Conservation (phyloP, 1,284 basidiomycete genomes). For the Ganoderma boninense region DNA sequence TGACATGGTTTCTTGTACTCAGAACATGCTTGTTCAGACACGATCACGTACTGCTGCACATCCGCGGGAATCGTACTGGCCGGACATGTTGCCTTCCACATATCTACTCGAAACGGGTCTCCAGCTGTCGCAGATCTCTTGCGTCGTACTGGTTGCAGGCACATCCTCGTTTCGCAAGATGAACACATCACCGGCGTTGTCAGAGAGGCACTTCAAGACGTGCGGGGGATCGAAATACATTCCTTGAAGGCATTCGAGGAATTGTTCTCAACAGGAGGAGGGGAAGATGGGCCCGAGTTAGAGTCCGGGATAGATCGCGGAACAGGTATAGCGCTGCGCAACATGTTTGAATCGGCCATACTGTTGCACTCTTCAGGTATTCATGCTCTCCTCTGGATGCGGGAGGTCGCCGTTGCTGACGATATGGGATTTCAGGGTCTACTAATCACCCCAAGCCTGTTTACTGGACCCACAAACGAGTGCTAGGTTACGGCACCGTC, state of each 20-base stretch:
- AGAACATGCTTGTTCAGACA: conserved; percentile 31
- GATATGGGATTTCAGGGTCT: conserved; percentile 13
- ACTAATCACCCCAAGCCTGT: conserved; percentile 32
- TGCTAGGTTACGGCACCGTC: conserved; percentile 3
- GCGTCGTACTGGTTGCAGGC: conserved; percentile 32
- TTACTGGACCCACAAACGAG: conserved; percentile 17
- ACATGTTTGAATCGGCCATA: conserved; percentile 7
- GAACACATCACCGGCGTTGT: conserved; percentile 1
- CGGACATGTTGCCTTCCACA: conserved; percentile 42
- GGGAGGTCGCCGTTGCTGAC: background rate
- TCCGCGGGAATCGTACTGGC: conserved; percentile 36
- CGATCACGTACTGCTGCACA: conserved; percentile 40
- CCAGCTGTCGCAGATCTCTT: conserved; percentile 47
- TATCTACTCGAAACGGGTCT: conserved; percentile 50
- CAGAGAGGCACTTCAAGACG: background rate
- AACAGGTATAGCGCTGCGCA: background rate
- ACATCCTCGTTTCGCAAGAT: conserved; percentile 39
- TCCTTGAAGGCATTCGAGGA: background rate
- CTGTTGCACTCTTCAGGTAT: conserved; percentile 36
- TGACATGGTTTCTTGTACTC: background rate
- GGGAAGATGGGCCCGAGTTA: background rate
- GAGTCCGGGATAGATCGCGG: background rate
- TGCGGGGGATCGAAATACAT: background rate
- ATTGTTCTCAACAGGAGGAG: background rate
- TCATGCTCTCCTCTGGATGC: background rate